Evolutionary conservation across 164 flowering plant species (phyloP), one percentile per base, ranked within the genome.

Genomic region (Taxillus chinensis): DNA sequence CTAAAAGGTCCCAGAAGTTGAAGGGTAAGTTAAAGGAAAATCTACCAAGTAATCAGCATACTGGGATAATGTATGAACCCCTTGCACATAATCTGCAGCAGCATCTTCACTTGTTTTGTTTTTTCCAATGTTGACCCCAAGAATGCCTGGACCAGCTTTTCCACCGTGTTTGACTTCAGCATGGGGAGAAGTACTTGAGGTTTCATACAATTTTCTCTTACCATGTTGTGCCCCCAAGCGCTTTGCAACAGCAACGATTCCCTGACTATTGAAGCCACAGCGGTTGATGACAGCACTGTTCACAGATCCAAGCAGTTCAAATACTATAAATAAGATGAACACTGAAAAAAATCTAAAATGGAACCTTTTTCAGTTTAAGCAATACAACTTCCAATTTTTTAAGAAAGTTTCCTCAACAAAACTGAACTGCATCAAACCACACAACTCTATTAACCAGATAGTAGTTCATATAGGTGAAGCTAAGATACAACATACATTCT

Each of bases 81-180:
- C 99, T 78, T 89, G 96, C 60, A 91, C 93, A 74, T 91, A 95
- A 73, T 95, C 99, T 53, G 87, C 79, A 40, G 92, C 83, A 67
- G 99, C 97, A 82, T 95, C 99, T 80, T 89, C 97, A 78, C 90
- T 91, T 58, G 87, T 82, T 82, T 89, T 95, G 63, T 95, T 95
- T 84, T 91, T 95, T 64, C 96, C 99, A 70, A 95, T 83, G 72
- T 91, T 91, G 51, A 91, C 96, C 38, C 99, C 99, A 69, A 95
- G 90, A 77, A 95, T 91, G 55, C 99, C 99, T 62, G 95, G 97
- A 49, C 96, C 96, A 60, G 99, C 95, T 82, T 91, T 95, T 53
- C 97, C 99, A 71, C 96, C 97, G 43, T 74, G 90, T 65, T 77
- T 75, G 59, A 65, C 75, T 17, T 85, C 93, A 61, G 83, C 87